Evolutionary conservation across 495 filamentous ascomycete genomes (phyloP).

Genomic region (Aspergillus conjunctus): DNA sequence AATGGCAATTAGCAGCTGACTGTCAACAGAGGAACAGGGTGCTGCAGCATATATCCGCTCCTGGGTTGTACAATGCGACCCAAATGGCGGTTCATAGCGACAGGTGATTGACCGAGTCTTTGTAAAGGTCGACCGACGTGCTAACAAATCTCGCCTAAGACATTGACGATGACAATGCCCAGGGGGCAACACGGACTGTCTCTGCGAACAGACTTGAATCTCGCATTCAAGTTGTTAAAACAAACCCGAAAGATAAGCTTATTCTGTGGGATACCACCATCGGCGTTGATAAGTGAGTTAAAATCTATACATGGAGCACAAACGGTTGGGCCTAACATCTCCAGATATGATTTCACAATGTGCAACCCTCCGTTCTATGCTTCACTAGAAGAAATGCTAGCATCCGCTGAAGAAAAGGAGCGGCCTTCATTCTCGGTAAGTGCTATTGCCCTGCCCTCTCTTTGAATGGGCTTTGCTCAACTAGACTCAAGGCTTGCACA

Average conservation of each 20-base stretch:
- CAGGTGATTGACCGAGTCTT: conserved; percentile 46
- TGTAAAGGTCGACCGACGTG: too few relatives aligned
- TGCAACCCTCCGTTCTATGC: conserved; percentile 94
- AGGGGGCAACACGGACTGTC: conserved; percentile 66
- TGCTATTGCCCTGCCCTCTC: neutral
- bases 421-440: conserved; percentile 66
- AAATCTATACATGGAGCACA: too few relatives aligned
- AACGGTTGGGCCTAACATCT: too few relatives aligned
- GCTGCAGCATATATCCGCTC: conserved; percentile 88
- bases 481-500: conserved; percentile 63
- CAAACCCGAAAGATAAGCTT: conserved; percentile 52
- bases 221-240: conserved; percentile 65
- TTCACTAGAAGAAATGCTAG: conserved; percentile 67
- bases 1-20: neutral
- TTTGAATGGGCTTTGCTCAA: conserved; percentile 5
- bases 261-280: conserved; percentile 56
- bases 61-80: conserved; percentile 70
- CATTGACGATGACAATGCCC: conserved; percentile 72
- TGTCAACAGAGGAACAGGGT: conserved; percentile 70
- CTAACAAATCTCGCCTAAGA: conserved; percentile 46
- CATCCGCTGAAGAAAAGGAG: conserved; percentile 64
- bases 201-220: conserved; percentile 60
- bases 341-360: conserved; percentile 87
- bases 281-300: conserved; percentile 47
- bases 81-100: conserved; percentile 72